A percentile compares a stretch with the other conserved stretches of the same genome.
Evolutionary conservation across 148 eudicot genomes (phyloP).

Genomic region (Amaranthus hypochondriacus): DNA sequence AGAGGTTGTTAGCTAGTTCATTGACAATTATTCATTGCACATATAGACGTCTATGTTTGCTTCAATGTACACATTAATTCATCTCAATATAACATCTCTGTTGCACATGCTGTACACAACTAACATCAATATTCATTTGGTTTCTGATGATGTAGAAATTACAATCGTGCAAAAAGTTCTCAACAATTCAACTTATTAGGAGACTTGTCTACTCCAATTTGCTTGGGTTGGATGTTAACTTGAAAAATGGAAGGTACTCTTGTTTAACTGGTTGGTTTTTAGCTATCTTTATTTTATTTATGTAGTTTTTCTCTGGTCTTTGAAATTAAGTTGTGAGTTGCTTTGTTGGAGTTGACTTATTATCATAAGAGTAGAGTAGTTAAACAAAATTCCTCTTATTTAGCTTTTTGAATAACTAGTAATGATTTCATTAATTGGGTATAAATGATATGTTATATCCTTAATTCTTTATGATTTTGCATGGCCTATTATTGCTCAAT

Average conservation of each 20-base stretch:
- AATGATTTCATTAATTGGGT: background rate
- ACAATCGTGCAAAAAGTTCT: conserved; percentile 66
- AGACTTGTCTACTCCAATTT: conserved; percentile 73
- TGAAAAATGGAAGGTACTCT: conserved; percentile 78
- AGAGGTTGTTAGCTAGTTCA: conserved; percentile 50
- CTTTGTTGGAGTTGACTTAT: conserved; percentile 64
- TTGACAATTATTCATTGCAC: background rate
- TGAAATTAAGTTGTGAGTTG: conserved; percentile 36
- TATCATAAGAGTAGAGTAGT: conserved; percentile 4
- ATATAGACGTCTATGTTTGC: conserved; percentile 7
- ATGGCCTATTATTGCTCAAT: conserved; percentile 16
- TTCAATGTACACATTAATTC: background rate
- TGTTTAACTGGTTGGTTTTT: background rate
- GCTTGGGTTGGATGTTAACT: conserved; percentile 75
- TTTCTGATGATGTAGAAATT: conserved; percentile 52
- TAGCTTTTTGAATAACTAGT: background rate
- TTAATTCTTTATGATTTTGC: conserved; percentile 6
- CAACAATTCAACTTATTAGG: conserved; percentile 61
- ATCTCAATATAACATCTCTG: background rate
- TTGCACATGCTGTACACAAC: background rate
- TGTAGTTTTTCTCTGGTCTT: background rate
- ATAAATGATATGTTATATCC: background rate
- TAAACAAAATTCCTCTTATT: background rate
- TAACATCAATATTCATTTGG: background rate
- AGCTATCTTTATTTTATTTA: background rate